Base-by-base conservation (phyloP, 176 grass and related monocot genomes). In the Musa itinerans region DNA sequence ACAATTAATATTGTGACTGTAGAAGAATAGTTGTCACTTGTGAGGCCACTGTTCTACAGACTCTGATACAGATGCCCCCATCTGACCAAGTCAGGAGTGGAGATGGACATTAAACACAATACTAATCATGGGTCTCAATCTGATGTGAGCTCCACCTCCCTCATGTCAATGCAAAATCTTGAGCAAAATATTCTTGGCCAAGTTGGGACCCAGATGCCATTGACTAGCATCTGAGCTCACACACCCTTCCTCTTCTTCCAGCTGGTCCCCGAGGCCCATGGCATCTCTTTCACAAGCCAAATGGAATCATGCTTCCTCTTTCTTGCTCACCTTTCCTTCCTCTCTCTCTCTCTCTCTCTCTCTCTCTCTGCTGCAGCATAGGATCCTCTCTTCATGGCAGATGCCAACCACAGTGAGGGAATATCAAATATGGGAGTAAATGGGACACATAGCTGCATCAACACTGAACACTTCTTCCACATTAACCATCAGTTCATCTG, bases 101-200 rank as follows among this genome's bases (percentile, higher is more conserved):
- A 70, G 68, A 3, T 65, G 22, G 11, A 51, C 12, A 51, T 2
- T 70, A 48, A 70, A n/a, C 68, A 70, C 9, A 51, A 43, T 7
- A 70, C 51, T 70, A 50, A 52, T 20, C 48, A 70, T 20, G 48
- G 19, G 68, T 70, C 68, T 52, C 68, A 12, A 50, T 70, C 68
- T 50, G 68, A 70, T 70, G 68, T 70, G 34, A 70, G 50, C 43
- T 70, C 68, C 43, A 70, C 68, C 51, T 70, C 10, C 9, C 68
- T n/a, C 68, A 51, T 70, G 68, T 70, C 67, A 70, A 70, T 19
- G 68, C 68, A 70, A 70, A 20, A 70, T 70, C 68, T 70, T 51
- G 68, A 70, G 29, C 25, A 70, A 70, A 51, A 70, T 70, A 70
- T 51, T 70, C 68, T 51, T 1, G 48, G 48, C 7, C 68, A 22